Evolutionary conservation across 371 early-diverging fungal species (phyloP).

Genomic region (Mucor racemosus): DNA sequence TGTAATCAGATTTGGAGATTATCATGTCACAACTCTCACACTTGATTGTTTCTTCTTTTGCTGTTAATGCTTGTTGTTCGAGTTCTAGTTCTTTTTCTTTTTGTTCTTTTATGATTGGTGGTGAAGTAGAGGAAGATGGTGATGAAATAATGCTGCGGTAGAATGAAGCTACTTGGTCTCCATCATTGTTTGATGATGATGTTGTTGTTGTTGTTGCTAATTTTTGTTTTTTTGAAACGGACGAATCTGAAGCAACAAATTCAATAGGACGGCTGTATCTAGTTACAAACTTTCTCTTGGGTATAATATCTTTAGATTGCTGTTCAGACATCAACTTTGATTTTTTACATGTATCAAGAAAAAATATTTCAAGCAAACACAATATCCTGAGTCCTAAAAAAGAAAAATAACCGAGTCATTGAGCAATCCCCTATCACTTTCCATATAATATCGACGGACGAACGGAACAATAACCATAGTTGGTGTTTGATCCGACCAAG

Average conservation of each 20-base stretch:
- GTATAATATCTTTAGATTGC: neutral
- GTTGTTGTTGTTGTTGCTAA: neutral
- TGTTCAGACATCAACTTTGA: neutral
- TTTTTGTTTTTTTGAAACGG: neutral
- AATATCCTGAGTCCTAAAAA: neutral
- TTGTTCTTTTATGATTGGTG: neutral
- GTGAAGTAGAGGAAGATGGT: neutral
- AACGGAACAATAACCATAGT: neutral
- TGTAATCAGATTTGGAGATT: slow-evolving; percentile 17
- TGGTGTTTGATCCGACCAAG: neutral
- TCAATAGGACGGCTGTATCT: slow-evolving; percentile 19
- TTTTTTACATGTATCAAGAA: neutral
- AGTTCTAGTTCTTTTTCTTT: neutral
- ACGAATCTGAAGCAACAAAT: slow-evolving; percentile 4
- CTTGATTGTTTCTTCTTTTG: slow-evolving; percentile 1
- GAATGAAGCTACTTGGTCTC: slow-evolving; percentile 21
- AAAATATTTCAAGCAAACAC: neutral
- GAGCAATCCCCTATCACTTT: neutral
- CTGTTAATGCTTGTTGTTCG: too few species aligned
- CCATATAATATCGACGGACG: neutral
- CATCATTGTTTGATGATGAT: neutral
- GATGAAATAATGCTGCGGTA: slow-evolving; percentile 11
- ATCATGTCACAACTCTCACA: slow-evolving; percentile 36
- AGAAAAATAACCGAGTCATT: neutral
- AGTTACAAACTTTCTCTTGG: slow-evolving; percentile 7